Evolutionary conservation across 441 rosid species (phyloP), one percentile per base, ranked within the genome.

Genomic region (Capsella rubella): DNA sequence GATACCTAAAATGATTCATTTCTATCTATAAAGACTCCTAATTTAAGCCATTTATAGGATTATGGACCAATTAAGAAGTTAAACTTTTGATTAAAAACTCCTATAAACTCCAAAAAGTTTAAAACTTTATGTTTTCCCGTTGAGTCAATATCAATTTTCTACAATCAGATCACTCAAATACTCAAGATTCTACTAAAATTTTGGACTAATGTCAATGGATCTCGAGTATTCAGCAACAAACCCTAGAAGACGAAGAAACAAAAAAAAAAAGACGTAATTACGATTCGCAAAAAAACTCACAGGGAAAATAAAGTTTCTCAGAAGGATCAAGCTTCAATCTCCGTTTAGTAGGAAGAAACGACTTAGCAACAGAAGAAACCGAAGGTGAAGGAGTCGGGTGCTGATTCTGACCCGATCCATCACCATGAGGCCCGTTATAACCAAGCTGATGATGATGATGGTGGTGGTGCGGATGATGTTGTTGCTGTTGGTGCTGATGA

Each of bases 271-370:
- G 1, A 1, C 4, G 29, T 0, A 50, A 50, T 9, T 50, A 64
- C 1, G 43, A 50, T 9, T 50, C 62, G 6, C 51, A 64, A 31
- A 68, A 61, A 2, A 45, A 51, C 90, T 73, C 79, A 93, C 99
- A 91, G 45, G 98, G 98, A 71, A 95, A 95, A 71, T 89, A 92
- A 70, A 95, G 97, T 79, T 92, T 91, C 51, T 80, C 79, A 11
- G 96, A 62, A 3, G 99, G 98, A 83, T 95, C 99, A 51, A 95
- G 97, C 87, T 89, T 88, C 75, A 92, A 95, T 27, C 96, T 81
- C 42, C 96, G 90, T 39, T 95, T 87, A 0, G 86, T 72, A 3
- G 92, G 98, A 14, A 91, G 79, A 60, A 95, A 72, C 28, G 96
- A 90, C 83, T 87, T 86, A 2, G 97, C 99, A 4, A 95, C 96